Evolutionary conservation across 495 filamentous ascomycete genomes (phyloP), one percentile per base, ranked within the genome.

Genomic region (Penicillium nucicola): DNA sequence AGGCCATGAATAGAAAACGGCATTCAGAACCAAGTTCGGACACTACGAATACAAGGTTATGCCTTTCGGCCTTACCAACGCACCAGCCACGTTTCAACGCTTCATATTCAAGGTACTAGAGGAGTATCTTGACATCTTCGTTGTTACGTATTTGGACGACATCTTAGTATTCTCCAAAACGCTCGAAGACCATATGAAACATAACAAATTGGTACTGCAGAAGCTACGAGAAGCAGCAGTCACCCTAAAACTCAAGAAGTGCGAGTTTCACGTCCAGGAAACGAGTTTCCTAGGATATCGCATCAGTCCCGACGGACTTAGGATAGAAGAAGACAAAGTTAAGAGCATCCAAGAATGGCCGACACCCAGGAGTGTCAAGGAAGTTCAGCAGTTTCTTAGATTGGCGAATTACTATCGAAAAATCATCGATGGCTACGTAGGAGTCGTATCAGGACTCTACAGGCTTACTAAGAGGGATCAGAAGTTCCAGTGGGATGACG

Each of bases 81-180:
- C 22, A 44, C 45, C 58, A 49, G 56, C 47, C 4, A 46, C 54
- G 0, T 74, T 69, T 45, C 54, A 70, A 45, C 9, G 39, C 11
- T 72, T 56, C 42, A 66, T 74, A 30, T 69, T 69, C 42, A 31
- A 60, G 15, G 40, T 39, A 9, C 31, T 72, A 9, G 3, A 19
- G 30, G 61, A 64, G 0, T 60, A 51, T 31, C 52, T 72, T 0
- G 48, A 64, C 10, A 23, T 32, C 1, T 74, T 72, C 39, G 52
- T 28, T 20, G 50, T 53, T 14, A 61, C 41, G 2, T 75, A 69
- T 44, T 30, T 74, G 0, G 61, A 76, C 38, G 52, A 76, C 30
- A 59, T 73, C 31, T 39, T 75, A 0, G 65, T 76, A 22, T 72
- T 37, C 22, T 40, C 42, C 4, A 14, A 14, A 14, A 34, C 32